phyloP scores from a whole-genome alignment of 257 asterid species.

The Fraxinus anomala region DNA sequence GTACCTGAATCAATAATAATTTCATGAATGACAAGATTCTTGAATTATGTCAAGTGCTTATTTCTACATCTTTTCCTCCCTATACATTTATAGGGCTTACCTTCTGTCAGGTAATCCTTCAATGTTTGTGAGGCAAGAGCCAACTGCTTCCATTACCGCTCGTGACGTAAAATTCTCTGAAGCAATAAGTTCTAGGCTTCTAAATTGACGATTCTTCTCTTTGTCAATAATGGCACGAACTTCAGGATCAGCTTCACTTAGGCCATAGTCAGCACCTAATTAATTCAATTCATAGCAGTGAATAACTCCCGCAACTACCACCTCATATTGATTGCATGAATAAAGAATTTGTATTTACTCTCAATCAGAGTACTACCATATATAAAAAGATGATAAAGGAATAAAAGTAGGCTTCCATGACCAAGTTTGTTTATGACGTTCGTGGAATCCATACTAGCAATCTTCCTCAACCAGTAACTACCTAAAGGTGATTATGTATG shows the following conservation, averaged over 20 bases:
- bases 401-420: neutral
- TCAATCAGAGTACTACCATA: neutral
- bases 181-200: conserved; percentile 90
- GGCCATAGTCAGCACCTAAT: conserved; percentile 56
- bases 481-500: neutral
- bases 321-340: neutral
- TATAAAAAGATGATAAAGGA: neutral
- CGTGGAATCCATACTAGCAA: neutral
- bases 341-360: neutral
- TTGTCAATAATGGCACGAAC: conserved; percentile 65
- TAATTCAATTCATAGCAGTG: neutral
- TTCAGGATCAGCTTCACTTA: conserved; percentile 79
- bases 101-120: conserved; percentile 68
- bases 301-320: conserved; percentile 9
- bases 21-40: neutral
- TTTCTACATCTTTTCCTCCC: neutral
- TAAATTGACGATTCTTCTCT: conserved; percentile 88
- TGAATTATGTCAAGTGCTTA: conserved; percentile 6
- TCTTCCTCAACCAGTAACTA: neutral
- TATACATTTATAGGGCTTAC: neutral
- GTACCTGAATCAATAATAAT: conserved; percentile 45
- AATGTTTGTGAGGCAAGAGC: conserved; percentile 95
- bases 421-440: neutral
- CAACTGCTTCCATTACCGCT: conserved; percentile 99
- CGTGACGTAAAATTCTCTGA: conserved; percentile 95